These are phyloP conservation scores for Daldinia childiae DNA, from an alignment of 495 filamentous ascomycete species.

Conservation along the genomic window DNA sequence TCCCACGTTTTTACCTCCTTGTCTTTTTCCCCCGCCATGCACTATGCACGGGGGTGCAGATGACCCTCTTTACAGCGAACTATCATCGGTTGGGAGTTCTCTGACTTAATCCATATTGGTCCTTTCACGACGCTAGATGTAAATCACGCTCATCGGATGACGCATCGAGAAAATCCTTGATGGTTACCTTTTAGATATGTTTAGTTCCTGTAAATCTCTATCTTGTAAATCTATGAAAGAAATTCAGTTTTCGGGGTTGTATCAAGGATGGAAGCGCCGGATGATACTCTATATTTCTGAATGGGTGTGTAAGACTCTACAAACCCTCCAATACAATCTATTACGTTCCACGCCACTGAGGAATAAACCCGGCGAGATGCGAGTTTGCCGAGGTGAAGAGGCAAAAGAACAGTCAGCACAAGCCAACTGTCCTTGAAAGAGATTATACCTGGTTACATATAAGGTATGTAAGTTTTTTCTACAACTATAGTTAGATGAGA, in stretches of 20 bases:
- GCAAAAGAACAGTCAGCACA: conserved; percentile 7
- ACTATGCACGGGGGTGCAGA: conserved; percentile 46
- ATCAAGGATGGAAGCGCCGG: conserved; percentile 43
- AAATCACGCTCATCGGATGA: conserved; percentile 20
- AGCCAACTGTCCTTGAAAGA: background rate
- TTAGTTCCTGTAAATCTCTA: conserved; percentile 8
- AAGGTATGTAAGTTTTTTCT: background rate
- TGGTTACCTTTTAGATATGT: background rate
- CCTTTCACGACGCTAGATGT: conserved; percentile 13
- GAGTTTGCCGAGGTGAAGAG: conserved; percentile 17
- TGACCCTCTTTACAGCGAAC: conserved; percentile 46
- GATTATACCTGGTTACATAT: background rate
- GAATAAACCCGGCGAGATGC: conserved; percentile 17
- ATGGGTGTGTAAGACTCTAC: conserved; percentile 40
- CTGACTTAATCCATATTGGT: conserved; percentile 24
- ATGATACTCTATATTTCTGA: conserved; percentile 30
- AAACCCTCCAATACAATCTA: conserved; percentile 31
- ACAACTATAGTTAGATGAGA: no score
- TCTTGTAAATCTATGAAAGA: conserved; percentile 18
- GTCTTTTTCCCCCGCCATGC: conserved; percentile 46
- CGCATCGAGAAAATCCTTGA: conserved; percentile 14
- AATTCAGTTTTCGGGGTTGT: conserved; percentile 8
- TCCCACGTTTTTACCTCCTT: conserved; percentile 50
- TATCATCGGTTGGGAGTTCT: conserved; percentile 37
- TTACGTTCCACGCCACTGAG: conserved; percentile 25